Base-by-base conservation (phyloP, 108 stramenopile species). In the Nannochloropsis salina region DNA sequence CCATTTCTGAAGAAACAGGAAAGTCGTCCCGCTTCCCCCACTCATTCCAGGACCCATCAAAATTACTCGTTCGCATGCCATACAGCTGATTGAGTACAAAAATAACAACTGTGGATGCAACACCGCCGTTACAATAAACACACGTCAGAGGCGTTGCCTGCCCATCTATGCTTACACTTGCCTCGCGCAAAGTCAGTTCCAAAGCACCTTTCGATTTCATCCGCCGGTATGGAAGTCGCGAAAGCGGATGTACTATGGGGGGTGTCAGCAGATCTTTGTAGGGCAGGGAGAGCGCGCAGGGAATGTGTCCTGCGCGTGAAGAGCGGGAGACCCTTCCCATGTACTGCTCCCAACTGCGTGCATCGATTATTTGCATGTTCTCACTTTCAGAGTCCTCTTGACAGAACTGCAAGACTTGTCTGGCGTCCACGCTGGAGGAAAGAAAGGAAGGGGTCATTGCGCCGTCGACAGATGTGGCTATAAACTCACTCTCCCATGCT, bases 21-120 rank as follows among this genome's bases (percentile, higher is more conserved):
- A 85, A 42, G 9, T 43, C 82, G 0, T 89, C 88, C 43, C 81
- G 61, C 85, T 86, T 89, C 9, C 88, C 88, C 85, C 85, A 89
- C 80, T 89, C 88, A 82, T 89, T 89, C 88, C 88, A 89, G 51
- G 85, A 86, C 42, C 88, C 88, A 79, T 89, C 88, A 47, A 86
- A 89, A 22, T 89, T 89, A 9, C 83, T 21, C 83, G 83, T 83
- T 15, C 18, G 44, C 42, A 81, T 9, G 18, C 42, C 47, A 81
- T 15, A 18, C 44, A 89, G 85, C 51, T 86, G 88, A 44, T 80
- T 80, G 9, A 89, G 82, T 18, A 79, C 85, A 81, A 89, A 89
- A 20, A 89, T 81, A 18, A 40, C 83, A 11, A 89, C 44, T 12
- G 88, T 89, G 44, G 82, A 83, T 11, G 88, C 88, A n/a, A 89